Evolutionary conservation across 2,329 filamentous ascomycete species (phyloP), one percentile per base, ranked within the genome.

Genomic region (Apiospora arundinis): DNA sequence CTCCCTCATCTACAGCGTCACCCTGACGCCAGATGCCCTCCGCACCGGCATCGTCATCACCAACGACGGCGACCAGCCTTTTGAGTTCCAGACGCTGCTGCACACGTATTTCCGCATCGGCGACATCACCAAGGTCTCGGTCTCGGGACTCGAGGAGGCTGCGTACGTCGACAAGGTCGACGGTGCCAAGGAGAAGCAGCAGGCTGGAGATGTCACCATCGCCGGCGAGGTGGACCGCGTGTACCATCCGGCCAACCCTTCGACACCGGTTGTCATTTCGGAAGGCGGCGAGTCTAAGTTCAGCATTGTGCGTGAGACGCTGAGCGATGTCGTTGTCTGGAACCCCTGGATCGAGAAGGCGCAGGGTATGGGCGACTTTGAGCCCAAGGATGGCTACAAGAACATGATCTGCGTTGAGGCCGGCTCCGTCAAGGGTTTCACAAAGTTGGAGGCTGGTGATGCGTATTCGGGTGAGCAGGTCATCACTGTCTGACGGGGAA

Each of bases 331-430:
- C 21, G 95, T 98, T 0, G 93, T 98, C 42, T 99, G 96, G 96
- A 99, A 99, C 83, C 96, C 96, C 1, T 98, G 95, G 95, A 87
- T 88, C 52, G 93, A 95, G 74, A 97, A 97, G 85, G 91, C 93
- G 1, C 89, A 91, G 76, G 88, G 88, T 6, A 97, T 97, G 84
- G 91, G 86, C 69, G 96, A 99, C 82, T 98, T 98, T 80, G 89
- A 88, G 72, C 96, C 96, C 68, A 93, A 97, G 79, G 93, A 95
- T 70, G 96, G 93, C 48, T 98, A 92, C 86, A 94, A 94, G 86
- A 90, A 94, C 72, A 98, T 98, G 94, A 85, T 99, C 60, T 98
- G 96, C 80, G 90, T 98, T 68, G 96, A 99, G 86, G 93, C 95
- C 2, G 96, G 96, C 16, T 89, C 91, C 12, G 95, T 98, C 23